These are phyloP conservation scores for Eucalyptus marginata DNA, from an alignment of 345 rosid genomes.

Conservation along the genomic window DNA sequence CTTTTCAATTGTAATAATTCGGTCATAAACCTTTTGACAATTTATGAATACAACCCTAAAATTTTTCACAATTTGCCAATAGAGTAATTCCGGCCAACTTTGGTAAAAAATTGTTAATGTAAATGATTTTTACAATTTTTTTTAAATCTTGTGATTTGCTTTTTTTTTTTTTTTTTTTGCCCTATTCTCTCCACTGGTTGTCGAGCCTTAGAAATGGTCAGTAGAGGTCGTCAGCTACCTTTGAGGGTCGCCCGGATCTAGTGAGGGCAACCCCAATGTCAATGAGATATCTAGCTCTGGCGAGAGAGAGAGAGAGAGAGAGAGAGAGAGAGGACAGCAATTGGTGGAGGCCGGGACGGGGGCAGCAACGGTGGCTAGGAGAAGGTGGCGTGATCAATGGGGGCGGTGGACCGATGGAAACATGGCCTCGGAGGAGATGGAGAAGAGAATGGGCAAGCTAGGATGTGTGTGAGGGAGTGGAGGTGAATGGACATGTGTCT, in stretches of 20 bases:
- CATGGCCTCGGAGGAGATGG: neutral
- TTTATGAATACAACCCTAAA: neutral
- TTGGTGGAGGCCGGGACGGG: neutral
- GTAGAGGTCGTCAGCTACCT: neutral
- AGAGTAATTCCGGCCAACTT: accelerated
- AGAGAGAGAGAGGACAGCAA: neutral
- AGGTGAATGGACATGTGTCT: neutral
- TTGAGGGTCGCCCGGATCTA: neutral
- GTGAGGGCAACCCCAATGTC: neutral
- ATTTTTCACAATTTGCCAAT: accelerated
- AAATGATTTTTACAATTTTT: neutral
- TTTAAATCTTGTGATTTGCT: neutral
- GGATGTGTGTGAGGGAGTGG: neutral
- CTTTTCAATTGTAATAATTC: neutral
- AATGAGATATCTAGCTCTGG: neutral
- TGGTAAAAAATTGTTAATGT: accelerated
- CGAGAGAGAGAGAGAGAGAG: neutral
- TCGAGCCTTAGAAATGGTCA: neutral
- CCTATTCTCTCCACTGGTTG: neutral
- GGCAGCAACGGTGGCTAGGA: neutral
- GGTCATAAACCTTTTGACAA: accelerated
- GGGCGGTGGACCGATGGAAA: neutral
- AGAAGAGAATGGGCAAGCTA: neutral
- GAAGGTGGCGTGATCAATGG: neutral
- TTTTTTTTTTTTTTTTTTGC: neutral